Evolutionary conservation across 208 protist species (phyloP).

Genomic region (Angomonas ambiguus): DNA sequence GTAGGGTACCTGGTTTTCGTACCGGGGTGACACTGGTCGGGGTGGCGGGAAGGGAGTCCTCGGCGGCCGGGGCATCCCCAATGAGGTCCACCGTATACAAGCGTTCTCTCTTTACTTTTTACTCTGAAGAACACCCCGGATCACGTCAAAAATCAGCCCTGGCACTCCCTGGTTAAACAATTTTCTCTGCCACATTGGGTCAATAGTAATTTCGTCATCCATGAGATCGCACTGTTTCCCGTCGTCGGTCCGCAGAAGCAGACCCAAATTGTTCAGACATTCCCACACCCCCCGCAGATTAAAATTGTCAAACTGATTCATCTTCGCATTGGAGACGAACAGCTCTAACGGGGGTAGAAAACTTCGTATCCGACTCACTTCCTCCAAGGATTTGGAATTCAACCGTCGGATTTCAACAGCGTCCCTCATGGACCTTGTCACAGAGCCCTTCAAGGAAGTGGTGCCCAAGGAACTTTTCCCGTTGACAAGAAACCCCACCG

Average conservation of each 20-base stretch:
- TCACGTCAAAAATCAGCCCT: conserved; percentile 23
- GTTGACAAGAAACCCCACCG: conserved; percentile 26
- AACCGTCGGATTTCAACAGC: conserved; percentile 36
- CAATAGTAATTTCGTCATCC: conserved; percentile 18
- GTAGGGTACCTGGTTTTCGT: conserved; percentile 19
- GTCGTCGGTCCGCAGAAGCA: conserved; percentile 22
- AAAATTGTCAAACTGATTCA: conserved; percentile 21
- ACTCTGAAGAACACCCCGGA: conserved; percentile 30
- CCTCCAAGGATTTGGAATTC: conserved; percentile 25
- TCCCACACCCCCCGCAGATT: conserved; percentile 32
- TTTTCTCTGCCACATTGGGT: conserved; percentile 44
- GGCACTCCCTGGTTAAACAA: conserved; percentile 45
- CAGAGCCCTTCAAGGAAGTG: conserved; percentile 20
- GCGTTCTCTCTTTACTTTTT: conserved; percentile 22
- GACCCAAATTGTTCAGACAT: conserved; percentile 33
- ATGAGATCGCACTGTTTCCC: neutral
- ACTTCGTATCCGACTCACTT: conserved; percentile 40
- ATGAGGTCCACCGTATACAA: conserved; percentile 32
- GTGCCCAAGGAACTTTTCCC: conserved; percentile 12
- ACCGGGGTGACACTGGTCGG: neutral
- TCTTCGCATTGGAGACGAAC: conserved; percentile 24
- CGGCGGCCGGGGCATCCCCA: neutral
- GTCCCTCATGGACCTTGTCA: conserved; percentile 41
- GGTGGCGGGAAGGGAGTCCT: neutral
- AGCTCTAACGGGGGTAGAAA: conserved; percentile 41